These are phyloP conservation scores for Ascochyta koolunga DNA, from an alignment of 2,329 filamentous ascomycete genomes.

Conservation along the genomic window DNA sequence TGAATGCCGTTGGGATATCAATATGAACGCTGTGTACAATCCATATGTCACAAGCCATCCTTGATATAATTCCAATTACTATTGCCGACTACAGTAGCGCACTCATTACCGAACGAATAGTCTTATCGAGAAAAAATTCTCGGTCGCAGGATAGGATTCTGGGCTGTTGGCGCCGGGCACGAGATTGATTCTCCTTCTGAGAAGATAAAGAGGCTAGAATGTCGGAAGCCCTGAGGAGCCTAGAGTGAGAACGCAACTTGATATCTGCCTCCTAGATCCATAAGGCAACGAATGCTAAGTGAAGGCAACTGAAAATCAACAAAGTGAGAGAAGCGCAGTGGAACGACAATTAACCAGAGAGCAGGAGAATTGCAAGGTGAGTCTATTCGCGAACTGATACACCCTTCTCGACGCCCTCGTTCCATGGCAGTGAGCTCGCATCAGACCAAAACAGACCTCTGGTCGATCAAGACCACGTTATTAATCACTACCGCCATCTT, in stretches of 20 bases:
- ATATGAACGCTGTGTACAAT: no score
- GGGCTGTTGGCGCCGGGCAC: no score
- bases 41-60: no score
- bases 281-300: not conserved
- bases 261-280: not conserved
- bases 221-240: not conserved
- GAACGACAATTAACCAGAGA: not conserved
- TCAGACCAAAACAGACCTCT: not conserved
- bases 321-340: not conserved
- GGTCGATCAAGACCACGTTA: not conserved
- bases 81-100: no score
- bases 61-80: no score
- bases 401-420: not conserved
- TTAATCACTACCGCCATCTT: not conserved
- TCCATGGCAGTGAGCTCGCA: not conserved
- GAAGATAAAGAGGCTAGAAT: no score
- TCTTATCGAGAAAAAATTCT: no score
- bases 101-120: no score
- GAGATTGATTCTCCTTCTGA: no score
- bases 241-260: not conserved
- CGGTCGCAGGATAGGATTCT: no score
- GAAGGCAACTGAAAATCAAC: not conserved
- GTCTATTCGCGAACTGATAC: not conserved
- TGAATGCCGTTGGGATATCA: no score
- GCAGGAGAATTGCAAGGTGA: not conserved